Evolutionary conservation across 148 eudicot species (phyloP), one percentile per base, ranked within the genome.

Genomic region (Simmondsia chinensis): DNA sequence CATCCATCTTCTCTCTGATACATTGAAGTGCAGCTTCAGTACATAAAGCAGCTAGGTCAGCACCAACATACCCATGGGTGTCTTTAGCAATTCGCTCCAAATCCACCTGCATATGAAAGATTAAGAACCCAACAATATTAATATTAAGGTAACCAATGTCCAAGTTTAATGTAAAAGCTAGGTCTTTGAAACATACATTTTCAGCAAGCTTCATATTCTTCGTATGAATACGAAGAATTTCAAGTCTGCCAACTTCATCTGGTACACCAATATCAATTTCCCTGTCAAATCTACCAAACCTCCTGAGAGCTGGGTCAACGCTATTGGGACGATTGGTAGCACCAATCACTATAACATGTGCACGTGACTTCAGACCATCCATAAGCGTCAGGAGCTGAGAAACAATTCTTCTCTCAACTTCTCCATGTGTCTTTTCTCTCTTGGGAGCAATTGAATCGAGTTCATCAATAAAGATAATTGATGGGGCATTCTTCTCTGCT

Each of bases 221-320:
- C 0, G 95, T 85, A 54, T 85, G 95, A 50, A 85, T 85, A 6
- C 95, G 89, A 24, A 85, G 86, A 52, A 85, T 68, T 70, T 85
- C 95, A 60, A 85, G 86, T 2, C 95, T 63, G 7, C 95, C 95
- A 51, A 81, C 55, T 68, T 85, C 95, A 72, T 85, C 95, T 0
- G 95, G 95, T 18, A 85, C 95, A 54, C 95, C 95, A 49, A 85
- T 85, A 43, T 85, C 95, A 17, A 85, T 85, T 66, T 85, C 95
- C 52, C 95, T 61, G 47, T 85, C 95, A 65, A 85, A 85, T 50
- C 95, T 66, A 37, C 95, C 95, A 63, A 85, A 85, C 63, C 95
- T 72, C 51, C 95, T 75, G 43, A 85, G 37, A 6, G 95, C 95
- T 19, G 95, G 89, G 54, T 85, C 95, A 59, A 85, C 81, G 66